A percentile compares a stretch with the other conserved stretches of the same genome.
Conservation (phyloP, 176 grass and related monocot genomes). For the Dendrocalamus sinicus region DNA sequence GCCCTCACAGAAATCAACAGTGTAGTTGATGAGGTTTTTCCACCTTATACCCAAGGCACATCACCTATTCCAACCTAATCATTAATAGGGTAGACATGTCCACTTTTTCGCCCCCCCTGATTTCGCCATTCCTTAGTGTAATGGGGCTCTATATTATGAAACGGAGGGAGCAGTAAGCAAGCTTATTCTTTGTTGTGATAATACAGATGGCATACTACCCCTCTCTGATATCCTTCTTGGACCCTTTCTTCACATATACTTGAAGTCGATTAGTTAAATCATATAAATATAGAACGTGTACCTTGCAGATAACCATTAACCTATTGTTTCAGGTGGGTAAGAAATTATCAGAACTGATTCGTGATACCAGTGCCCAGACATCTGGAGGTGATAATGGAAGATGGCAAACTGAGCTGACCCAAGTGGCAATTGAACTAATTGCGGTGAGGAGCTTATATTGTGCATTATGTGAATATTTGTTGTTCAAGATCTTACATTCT, state of each 20-base stretch:
- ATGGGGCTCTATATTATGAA: not conserved
- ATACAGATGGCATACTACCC: not conserved
- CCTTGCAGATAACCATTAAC: constrained; percentile 12
- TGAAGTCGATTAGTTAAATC: not conserved
- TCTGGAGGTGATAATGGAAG: constrained; percentile 76
- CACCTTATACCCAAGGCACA: not conserved
- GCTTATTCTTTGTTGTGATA: constrained; percentile 11
- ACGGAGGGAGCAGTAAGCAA: not conserved
- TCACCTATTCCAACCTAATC: not conserved
- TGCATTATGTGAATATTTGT: not conserved
- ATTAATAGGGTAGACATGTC: constrained; percentile 3
- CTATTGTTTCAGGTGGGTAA: constrained; percentile 83
- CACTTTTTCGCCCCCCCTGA: not conserved
- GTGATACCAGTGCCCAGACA: constrained; percentile 77
- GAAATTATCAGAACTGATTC: constrained; percentile 95
- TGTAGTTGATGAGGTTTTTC: constrained; percentile 18
- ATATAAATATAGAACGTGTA: not conserved
- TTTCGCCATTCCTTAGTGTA: not conserved
- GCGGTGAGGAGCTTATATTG: constrained; percentile 48
- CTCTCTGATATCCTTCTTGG: constrained; percentile 20
- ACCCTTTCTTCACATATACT: constrained; percentile 14
- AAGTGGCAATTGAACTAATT: constrained; percentile 95
- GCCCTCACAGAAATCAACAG: not conserved
- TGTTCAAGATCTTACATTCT: not conserved
- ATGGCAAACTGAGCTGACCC: constrained; percentile 94